A percentile compares a stretch with the other conserved stretches of the same genome.
Conservation (phyloP, 805 yeast genomes). For the Jamesozyma hellenica region DNA sequence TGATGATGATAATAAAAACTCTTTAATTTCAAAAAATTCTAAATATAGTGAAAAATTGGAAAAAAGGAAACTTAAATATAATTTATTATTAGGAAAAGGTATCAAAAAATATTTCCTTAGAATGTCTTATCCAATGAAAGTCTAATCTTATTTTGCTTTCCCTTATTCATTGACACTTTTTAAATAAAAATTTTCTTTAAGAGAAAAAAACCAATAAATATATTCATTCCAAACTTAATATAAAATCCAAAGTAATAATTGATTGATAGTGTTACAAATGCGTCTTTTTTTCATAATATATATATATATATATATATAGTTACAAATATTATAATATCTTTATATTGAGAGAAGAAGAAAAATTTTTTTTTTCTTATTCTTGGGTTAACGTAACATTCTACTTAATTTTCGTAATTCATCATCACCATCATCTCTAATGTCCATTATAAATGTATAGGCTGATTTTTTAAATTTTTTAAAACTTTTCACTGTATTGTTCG, state of each 20-base stretch:
- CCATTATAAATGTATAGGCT: conserved; percentile 37
- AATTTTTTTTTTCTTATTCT: too few relatives aligned
- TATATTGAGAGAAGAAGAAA: too few relatives aligned
- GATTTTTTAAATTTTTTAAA: conserved; percentile 36
- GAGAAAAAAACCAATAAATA: neutral
- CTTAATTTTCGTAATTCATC: conserved; percentile 42
- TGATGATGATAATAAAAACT: neutral
- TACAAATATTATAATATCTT: too few relatives aligned
- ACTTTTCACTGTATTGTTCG: conserved; percentile 34
- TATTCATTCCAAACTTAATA: too few relatives aligned
- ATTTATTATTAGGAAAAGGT: conserved; percentile 12
- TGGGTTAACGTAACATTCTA: conserved; percentile 19
- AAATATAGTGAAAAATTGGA: conserved; percentile 6
- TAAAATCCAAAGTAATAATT: too few relatives aligned
- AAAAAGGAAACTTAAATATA: conserved; percentile 12
- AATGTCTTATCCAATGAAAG: conserved; percentile 19
- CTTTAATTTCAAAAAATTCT: neutral
- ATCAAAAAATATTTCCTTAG: conserved; percentile 17
- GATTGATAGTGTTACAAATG: neutral
- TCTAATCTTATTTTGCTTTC: conserved; percentile 6
- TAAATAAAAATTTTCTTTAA: too few relatives aligned
- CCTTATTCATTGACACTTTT: neutral
- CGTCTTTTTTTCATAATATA: neutral
- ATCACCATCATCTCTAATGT: conserved; percentile 43
- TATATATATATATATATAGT: neutral